These are phyloP conservation scores for Curvularia spicifera DNA, from an alignment of 2,329 filamentous ascomycete genomes.

Conservation along the genomic window DNA sequence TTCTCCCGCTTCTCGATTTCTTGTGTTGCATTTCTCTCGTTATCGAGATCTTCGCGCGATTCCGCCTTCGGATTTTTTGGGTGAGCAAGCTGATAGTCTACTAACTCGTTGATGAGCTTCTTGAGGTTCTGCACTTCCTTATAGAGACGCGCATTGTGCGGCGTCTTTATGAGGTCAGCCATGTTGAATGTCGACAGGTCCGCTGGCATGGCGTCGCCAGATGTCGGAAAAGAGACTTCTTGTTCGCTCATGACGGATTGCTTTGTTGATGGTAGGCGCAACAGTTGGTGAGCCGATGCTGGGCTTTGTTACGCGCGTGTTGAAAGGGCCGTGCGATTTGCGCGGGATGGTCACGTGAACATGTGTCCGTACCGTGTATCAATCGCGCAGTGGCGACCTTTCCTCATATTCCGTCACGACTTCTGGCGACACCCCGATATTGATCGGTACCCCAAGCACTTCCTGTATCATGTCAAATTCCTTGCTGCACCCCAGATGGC, in stretches of 20 bases:
- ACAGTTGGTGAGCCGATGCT: neutral
- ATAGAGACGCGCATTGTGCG: conserved; percentile 41
- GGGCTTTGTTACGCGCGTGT: neutral
- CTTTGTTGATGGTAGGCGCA: neutral
- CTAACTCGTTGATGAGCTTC: conserved; percentile 40
- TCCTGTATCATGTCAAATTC: neutral
- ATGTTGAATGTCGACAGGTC: conserved; percentile 34
- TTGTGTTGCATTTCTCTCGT: conserved; percentile 30
- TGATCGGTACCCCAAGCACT: too few species aligned
- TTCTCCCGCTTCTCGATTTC: conserved; percentile 64
- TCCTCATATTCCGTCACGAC: neutral
- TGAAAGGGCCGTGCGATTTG: neutral
- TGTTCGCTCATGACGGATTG: conserved; percentile 17
- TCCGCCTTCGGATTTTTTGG: conserved; percentile 27
- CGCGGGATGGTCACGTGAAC: neutral
- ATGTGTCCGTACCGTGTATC: neutral
- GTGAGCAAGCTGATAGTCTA: conserved; percentile 41
- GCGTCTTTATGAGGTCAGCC: conserved; percentile 35
- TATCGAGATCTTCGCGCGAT: conserved; percentile 33
- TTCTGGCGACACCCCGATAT: neutral
- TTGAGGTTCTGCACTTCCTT: conserved; percentile 43
- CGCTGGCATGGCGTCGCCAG: conserved; percentile 17
- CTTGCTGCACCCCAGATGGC: neutral
- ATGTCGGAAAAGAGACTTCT: neutral
- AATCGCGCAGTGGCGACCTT: neutral